A percentile compares a stretch with the other conserved stretches of the same genome.
These are phyloP conservation scores for Oryza meridionalis DNA, from an alignment of 176 grass and related monocot genomes.

Conservation along the genomic window DNA sequence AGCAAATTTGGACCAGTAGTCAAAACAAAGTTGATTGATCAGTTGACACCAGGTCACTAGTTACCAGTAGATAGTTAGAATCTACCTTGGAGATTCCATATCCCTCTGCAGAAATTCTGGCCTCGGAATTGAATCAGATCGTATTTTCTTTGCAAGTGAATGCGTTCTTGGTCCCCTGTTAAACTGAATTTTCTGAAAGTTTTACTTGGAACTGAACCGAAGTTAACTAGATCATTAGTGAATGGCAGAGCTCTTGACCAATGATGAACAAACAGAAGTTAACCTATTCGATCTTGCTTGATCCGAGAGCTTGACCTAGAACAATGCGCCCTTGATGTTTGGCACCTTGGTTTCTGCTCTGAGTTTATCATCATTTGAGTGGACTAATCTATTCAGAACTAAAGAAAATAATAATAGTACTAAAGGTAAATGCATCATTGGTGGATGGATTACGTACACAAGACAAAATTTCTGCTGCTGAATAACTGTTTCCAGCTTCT, in stretches of 20 bases:
- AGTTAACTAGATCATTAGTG: neutral
- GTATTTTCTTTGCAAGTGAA: neutral
- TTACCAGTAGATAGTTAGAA: neutral
- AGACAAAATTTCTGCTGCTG: too few species aligned
- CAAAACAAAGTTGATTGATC: conserved; percentile 14
- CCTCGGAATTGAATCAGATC: neutral
- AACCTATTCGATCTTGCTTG: neutral
- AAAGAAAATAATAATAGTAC: neutral
- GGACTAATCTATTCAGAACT: neutral
- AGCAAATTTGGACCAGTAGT: conserved; percentile 14
- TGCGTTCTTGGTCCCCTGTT: conserved; percentile 2
- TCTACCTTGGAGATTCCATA: neutral
- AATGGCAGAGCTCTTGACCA: neutral
- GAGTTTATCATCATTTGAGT: neutral
- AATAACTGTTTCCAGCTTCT: too few species aligned
- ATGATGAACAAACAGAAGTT: neutral
- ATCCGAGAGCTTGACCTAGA: neutral
- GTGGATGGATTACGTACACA: neutral
- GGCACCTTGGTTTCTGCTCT: neutral
- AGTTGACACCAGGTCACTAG: neutral
- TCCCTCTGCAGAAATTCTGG: neutral
- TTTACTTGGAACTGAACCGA: neutral
- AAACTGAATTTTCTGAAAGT: conserved; percentile 12
- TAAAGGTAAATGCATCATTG: too few species aligned
- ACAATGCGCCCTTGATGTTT: neutral